phyloP scores from a whole-genome alignment of 768 basidiomycete species.

The Pleurotus cornucopiae region DNA sequence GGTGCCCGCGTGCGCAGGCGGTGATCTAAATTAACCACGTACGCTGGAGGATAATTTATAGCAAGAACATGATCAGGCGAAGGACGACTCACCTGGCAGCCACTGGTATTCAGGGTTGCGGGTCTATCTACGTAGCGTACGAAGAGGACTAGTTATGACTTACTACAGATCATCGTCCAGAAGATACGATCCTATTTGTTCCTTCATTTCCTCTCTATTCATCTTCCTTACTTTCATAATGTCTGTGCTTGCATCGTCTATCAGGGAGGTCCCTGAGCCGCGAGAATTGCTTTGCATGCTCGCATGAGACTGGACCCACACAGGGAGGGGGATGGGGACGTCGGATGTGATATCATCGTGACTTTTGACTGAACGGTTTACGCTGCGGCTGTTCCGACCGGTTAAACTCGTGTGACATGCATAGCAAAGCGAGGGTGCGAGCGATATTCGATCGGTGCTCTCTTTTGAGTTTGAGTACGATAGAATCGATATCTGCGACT shows the following conservation, averaged over 20 bases:
- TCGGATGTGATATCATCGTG: background rate
- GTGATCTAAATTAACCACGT: no score
- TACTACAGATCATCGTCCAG: conserved; percentile 19
- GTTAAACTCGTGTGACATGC: conserved; percentile 59
- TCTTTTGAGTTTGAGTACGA: conserved; percentile 31
- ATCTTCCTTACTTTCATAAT: conserved; percentile 23
- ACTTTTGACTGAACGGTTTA: conserved; percentile 15
- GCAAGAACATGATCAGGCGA: no score
- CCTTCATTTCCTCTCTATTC: conserved; percentile 30
- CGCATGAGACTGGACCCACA: conserved; percentile 28
- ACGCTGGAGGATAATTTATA: no score
- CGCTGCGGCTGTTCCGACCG: conserved; percentile 47
- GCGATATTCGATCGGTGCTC: conserved; percentile 19
- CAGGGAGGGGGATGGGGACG: conserved; percentile 26
- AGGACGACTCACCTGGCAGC: no score
- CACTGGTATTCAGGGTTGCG: no score
- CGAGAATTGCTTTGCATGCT: background rate
- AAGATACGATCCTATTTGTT: conserved; percentile 33
- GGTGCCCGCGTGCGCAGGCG: no score
- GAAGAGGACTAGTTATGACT: no score
- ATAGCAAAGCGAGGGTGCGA: conserved; percentile 52
- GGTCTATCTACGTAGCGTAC: no score
- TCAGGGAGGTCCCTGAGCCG: background rate
- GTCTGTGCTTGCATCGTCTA: conserved; percentile 17
- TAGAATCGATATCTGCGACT: conserved; percentile 67